Evolutionary conservation across 805 yeast genomes (phyloP), one percentile per base, ranked within the genome.

Genomic region (Kockiozyma suomiensis): DNA sequence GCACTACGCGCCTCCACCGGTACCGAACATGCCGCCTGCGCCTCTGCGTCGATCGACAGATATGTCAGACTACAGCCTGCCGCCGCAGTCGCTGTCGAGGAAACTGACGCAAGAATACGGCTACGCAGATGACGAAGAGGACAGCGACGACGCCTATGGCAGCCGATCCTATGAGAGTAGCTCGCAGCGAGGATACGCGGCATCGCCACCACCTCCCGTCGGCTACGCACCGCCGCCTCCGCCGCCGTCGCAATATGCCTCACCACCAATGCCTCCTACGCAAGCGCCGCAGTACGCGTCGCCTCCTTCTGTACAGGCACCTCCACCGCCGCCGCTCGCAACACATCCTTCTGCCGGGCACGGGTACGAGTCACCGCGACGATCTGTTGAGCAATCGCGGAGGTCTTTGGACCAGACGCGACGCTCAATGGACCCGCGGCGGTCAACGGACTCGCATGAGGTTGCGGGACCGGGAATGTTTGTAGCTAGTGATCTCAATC

Each of bases 111-210:
- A 54, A 13, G 50, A 32, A 15, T 32, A 1, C 30, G 40, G 25
- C 33, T 49, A 52, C 41, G 45, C 41, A 12, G 58, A 53, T 8
- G 54, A 54, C 40, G 47, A 38, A 19, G 53, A 47, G 15, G 48
- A 25, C 13, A 32, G n/a, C 19, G 53, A 54, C 2, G 52, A 54
- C 17, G 15, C 28, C 2, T 35, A 30, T 8, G 76, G 76, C 57
- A 76, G 76, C 8, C 81, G 89, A 1, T 90, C 90, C 0, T 85
- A 85, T 68, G 90, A 87, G 57, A 90, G 90, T 0, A 91, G 33
- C 33, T 10, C 33, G 33, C 33, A 87, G 69, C 54, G 47, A n/a
- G 45, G 48, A 13, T 38, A 46, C 17, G 41, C 49, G 7, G 23
- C 42, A 19, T n/a, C 59, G 38, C 42, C 58, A 8, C 47, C 19